Evolutionary conservation across 768 basidiomycete species (phyloP).

Genomic region (Rhodotorula kratochvilovae): DNA sequence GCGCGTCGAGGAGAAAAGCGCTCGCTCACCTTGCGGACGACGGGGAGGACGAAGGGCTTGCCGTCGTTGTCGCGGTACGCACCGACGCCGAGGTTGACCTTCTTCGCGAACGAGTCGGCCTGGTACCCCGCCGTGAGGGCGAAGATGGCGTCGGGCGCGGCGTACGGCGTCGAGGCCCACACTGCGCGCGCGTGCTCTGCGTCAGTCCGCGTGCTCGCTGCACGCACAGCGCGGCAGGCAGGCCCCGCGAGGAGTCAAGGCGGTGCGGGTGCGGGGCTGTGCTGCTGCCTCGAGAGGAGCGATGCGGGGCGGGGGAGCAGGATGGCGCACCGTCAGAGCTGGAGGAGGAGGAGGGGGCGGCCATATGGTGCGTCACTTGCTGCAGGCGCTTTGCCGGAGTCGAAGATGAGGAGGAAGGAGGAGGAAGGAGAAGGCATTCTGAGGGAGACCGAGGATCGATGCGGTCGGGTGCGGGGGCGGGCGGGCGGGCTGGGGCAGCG

Average conservation of each 20-base stretch:
- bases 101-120: conserved; percentile 82
- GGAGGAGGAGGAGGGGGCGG: background rate
- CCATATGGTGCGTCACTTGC: background rate
- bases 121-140: conserved; percentile 88
- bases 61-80: conserved; percentile 90
- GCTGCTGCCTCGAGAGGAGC: too few relatives aligned
- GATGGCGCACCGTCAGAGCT: background rate
- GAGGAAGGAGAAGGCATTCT: background rate
- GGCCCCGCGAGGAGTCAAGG: too few relatives aligned
- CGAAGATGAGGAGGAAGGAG: background rate
- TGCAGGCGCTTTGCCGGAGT: background rate
- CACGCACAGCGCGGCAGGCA: too few relatives aligned
- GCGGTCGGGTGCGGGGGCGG: too few relatives aligned
- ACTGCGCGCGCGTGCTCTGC: background rate
- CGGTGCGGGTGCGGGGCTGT: too few relatives aligned
- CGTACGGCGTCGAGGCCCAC: conserved; percentile 15
- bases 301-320: too few relatives aligned
- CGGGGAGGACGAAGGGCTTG: conserved; percentile 86
- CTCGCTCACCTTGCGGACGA: conserved; percentile 70
- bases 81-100: conserved; percentile 97
- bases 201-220: too few relatives aligned
- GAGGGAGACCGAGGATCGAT: too few relatives aligned
- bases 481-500: too few relatives aligned
- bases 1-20: background rate
- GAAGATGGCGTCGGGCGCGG: conserved; percentile 44